Evolutionary conservation across 345 rosid species (phyloP).

Genomic region (Stellera chamaejasme): DNA sequence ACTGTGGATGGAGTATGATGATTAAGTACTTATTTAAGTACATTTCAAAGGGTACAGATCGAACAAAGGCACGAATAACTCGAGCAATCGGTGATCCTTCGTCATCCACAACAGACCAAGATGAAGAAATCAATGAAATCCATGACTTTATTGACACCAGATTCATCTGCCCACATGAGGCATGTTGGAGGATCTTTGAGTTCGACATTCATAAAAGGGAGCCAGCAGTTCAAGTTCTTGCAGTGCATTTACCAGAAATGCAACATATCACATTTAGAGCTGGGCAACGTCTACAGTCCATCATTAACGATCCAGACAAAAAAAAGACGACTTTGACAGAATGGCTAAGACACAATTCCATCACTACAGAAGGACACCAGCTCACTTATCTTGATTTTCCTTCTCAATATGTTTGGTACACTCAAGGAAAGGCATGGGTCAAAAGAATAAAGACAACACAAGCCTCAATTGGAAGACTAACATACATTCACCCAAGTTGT

Average conservation of each 20-base stretch:
- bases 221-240: background rate
- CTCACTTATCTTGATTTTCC: no score
- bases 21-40: conserved; percentile 8
- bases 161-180: conserved; percentile 6
- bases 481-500: no score
- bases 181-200: conserved; percentile 9
- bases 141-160: conserved; percentile 6
- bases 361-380: no score
- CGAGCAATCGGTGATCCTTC: background rate
- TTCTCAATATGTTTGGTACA: no score
- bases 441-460: no score
- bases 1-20: background rate
- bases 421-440: no score
- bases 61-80: background rate
- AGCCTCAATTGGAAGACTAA: no score
- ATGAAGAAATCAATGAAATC: conserved; percentile 1
- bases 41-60: background rate
- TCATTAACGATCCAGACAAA: no score
- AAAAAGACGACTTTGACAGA: no score
- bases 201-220: conserved; percentile 2
- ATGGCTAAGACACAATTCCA: no score
- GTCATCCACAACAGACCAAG: background rate
- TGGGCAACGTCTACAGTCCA: no score
- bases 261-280: no score
- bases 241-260: background rate